These are phyloP conservation scores for Eucalyptus camaldulensis DNA, from an alignment of 345 rosid genomes.

Conservation along the genomic window DNA sequence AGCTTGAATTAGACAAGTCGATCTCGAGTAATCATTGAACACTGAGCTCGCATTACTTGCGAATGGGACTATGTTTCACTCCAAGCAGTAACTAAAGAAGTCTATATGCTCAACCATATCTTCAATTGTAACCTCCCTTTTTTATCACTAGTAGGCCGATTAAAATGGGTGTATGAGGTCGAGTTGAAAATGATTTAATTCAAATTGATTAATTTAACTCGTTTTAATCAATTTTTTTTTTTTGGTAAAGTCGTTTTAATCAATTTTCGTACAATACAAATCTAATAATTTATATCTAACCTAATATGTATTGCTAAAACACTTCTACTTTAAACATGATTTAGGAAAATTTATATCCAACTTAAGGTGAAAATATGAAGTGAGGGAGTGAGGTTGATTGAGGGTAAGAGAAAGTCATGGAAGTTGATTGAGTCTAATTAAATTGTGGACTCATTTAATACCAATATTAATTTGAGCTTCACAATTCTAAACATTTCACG, in stretches of 20 bases:
- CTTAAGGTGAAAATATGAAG: not conserved
- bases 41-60: not conserved
- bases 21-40: not conserved
- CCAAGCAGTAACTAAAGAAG: not conserved
- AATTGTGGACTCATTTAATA: too few species aligned
- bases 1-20: not conserved
- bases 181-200: too few species aligned
- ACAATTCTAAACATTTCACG: not conserved
- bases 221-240: too few species aligned
- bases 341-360: too few species aligned
- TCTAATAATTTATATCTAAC: too few species aligned
- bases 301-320: too few species aligned
- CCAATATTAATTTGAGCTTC: too few species aligned
- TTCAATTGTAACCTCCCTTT: not conserved
- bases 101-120: not conserved
- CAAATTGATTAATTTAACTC: too few species aligned
- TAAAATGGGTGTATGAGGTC: not conserved
- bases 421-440: too few species aligned
- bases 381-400: accelerated
- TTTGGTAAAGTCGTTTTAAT: too few species aligned
- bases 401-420: not conserved
- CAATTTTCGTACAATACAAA: too few species aligned
- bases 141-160: too few species aligned
- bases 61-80: not conserved
- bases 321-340: not conserved